Percentiles rank a stretch among this genome's conserved stretches.
These are phyloP conservation scores for Strobilomyces confusus DNA, from an alignment of 768 basidiomycete genomes.

Conservation along the genomic window DNA sequence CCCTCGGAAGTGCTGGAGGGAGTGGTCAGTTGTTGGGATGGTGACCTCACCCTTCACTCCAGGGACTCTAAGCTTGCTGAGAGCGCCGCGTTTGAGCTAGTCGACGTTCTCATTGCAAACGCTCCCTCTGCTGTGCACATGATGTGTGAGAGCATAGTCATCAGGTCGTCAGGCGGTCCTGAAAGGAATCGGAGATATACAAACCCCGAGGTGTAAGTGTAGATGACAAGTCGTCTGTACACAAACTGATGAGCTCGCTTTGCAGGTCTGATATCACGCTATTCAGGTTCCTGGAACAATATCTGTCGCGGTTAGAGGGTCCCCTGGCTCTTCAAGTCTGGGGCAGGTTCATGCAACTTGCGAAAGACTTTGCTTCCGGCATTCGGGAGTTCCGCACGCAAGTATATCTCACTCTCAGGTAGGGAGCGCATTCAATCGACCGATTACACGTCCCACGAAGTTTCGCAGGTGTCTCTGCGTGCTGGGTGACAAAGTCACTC, in stretches of 20 bases:
- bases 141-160: slow-evolving; percentile 77
- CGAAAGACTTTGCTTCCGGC: slow-evolving; percentile 69
- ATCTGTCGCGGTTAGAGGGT: slow-evolving; percentile 78
- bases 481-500: slow-evolving; percentile 77
- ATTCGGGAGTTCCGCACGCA: slow-evolving; percentile 68
- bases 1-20: slow-evolving; percentile 81
- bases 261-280: slow-evolving; percentile 64
- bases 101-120: slow-evolving; percentile 79
- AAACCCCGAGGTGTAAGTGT: slow-evolving; percentile 64
- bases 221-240: neutral
- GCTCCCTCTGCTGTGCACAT: slow-evolving; percentile 86
- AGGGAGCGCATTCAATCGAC: slow-evolving; percentile 12
- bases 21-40: slow-evolving; percentile 78
- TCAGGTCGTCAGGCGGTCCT: slow-evolving; percentile 49
- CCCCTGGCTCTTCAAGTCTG: slow-evolving; percentile 93
- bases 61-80: slow-evolving; percentile 39
- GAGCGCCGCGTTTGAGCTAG: slow-evolving; percentile 69
- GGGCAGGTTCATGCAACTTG: slow-evolving; percentile 70
- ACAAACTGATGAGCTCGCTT: slow-evolving; percentile 4
- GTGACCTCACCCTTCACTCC: slow-evolving; percentile 44
- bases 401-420: slow-evolving; percentile 73
- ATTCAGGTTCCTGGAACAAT: slow-evolving; percentile 88
- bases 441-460: slow-evolving; percentile 8
- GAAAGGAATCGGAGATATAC: slow-evolving; percentile 61
- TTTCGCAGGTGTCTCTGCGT: slow-evolving; percentile 64